Conservation (phyloP, 106 monocot species). For the Iris macrosiphon region DNA sequence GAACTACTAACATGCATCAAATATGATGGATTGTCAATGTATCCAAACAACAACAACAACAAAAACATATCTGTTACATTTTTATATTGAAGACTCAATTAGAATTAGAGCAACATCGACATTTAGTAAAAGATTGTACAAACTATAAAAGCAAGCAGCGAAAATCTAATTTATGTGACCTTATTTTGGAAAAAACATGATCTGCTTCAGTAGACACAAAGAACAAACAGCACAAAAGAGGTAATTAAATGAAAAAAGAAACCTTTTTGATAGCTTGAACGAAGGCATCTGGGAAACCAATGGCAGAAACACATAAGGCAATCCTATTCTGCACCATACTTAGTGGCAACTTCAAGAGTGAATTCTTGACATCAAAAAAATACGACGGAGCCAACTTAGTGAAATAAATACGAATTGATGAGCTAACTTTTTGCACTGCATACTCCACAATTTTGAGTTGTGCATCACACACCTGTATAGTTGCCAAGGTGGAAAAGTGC, state of each 20-base stretch:
- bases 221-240: no score
- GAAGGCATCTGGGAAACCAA: slow-evolving; percentile 82
- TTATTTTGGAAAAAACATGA: no score
- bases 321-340: slow-evolving; percentile 26
- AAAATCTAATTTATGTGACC: no score
- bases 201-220: no score
- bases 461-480: slow-evolving; percentile 43
- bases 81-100: no score
- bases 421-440: slow-evolving; percentile 18
- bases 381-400: slow-evolving; percentile 57
- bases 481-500: slow-evolving; percentile 7
- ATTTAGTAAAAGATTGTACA: no score
- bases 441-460: slow-evolving; percentile 35
- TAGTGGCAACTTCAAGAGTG: slow-evolving; percentile 34
- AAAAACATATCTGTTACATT: no score
- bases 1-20: no score
- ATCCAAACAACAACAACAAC: no score
- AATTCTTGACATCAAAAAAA: slow-evolving; percentile 53
- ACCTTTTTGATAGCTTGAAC: slow-evolving; percentile 47
- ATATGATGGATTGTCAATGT: no score
- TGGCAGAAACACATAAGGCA: slow-evolving; percentile 76
- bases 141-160: no score
- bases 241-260: neutral
- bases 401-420: slow-evolving; percentile 36
- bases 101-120: no score